A percentile compares a stretch with the other conserved stretches of the same genome.
Conservation (phyloP, 805 yeast species). For the Komagataella pseudopastoris region DNA sequence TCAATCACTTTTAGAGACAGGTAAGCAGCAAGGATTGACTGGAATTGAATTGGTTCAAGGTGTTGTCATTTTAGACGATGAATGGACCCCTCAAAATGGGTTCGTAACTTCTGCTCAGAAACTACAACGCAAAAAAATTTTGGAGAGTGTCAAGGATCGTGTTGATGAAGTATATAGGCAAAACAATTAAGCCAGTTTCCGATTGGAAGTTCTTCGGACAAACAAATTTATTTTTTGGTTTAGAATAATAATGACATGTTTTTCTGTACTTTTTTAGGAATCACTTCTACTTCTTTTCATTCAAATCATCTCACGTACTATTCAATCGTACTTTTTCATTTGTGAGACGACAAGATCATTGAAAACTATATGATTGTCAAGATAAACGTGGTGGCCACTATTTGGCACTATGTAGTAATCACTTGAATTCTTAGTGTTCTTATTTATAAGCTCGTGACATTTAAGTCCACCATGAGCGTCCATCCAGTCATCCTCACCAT, state of each 20-base stretch:
- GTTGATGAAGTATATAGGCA: constrained; percentile 51
- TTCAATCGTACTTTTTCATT: constrained; percentile 23
- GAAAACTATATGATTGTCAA: constrained; percentile 48
- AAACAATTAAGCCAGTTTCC: constrained; percentile 1
- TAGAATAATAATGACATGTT: background rate
- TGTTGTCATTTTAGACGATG: constrained; percentile 67
- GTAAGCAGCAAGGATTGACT: constrained; percentile 61
- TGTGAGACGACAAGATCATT: constrained; percentile 36
- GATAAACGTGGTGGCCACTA: constrained; percentile 70
- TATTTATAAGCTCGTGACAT: constrained; percentile 22
- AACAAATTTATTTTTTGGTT: background rate
- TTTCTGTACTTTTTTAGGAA: background rate
- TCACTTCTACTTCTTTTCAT: background rate
- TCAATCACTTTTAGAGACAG: constrained; percentile 57
- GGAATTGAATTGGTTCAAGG: constrained; percentile 83
- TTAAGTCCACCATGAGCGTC: constrained; percentile 33
- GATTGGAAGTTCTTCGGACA: background rate
- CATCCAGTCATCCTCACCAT: constrained; percentile 70
- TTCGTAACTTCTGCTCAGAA: constrained; percentile 92
- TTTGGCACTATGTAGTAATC: constrained; percentile 24
- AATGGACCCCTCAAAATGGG: constrained; percentile 97
- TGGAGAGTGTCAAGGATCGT: constrained; percentile 48
- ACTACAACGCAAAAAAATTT: constrained; percentile 84
- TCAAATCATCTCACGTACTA: background rate
- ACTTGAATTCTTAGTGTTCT: constrained; percentile 9